Conservation (phyloP, 1,284 basidiomycete species). For the Xanthoconium separans region DNA sequence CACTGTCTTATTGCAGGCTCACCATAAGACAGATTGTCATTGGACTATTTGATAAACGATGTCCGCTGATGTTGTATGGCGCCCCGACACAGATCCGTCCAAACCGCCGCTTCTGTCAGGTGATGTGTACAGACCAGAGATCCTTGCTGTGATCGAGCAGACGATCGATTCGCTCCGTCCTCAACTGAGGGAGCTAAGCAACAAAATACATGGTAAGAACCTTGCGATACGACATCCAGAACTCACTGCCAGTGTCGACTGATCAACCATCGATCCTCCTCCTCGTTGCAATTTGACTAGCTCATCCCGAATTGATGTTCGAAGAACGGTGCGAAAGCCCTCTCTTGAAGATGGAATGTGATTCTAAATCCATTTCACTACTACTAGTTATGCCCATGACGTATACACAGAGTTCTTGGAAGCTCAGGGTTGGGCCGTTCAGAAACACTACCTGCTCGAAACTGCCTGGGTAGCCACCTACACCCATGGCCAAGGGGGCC, state of each 20-base stretch:
- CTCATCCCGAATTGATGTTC: conserved; percentile 59
- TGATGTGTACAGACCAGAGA: conserved; percentile 36
- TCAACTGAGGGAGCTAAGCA: conserved; percentile 61
- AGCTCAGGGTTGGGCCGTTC: conserved; percentile 59
- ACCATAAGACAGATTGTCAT: background rate
- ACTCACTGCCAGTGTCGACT: conserved; percentile 1
- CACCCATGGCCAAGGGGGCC: conserved; percentile 50
- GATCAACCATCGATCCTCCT: background rate
- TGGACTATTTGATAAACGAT: conserved; percentile 11
- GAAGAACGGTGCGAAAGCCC: conserved; percentile 49
- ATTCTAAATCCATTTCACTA: conserved; percentile 4
- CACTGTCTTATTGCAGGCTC: background rate
- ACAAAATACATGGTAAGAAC: conserved; percentile 63
- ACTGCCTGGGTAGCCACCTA: conserved; percentile 77
- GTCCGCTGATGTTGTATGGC: conserved; percentile 27
- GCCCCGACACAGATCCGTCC: conserved; percentile 21
- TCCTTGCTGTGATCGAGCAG: conserved; percentile 55
- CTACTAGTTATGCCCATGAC: conserved; percentile 52
- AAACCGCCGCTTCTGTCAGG: conserved; percentile 24
- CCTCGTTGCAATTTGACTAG: conserved; percentile 31
- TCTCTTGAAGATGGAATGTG: background rate
- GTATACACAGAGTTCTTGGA: conserved; percentile 57
- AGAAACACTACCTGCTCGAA: conserved; percentile 53
- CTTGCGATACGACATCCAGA: background rate
- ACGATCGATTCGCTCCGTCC: conserved; percentile 53